phyloP scores from a whole-genome alignment of 2,329 filamentous ascomycete genomes.

The Monilinia aucupariae region DNA sequence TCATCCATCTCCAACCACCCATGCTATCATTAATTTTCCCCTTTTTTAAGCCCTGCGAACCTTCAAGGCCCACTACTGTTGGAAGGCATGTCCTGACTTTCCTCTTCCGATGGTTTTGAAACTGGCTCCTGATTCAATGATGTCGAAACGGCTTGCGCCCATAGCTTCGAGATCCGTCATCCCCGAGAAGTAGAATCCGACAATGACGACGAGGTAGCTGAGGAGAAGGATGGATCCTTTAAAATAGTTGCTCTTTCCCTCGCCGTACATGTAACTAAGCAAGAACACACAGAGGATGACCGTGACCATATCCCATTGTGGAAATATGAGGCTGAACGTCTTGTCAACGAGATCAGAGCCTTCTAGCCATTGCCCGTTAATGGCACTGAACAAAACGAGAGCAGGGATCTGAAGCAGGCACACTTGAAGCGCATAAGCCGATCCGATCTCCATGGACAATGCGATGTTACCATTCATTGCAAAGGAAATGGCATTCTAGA shows the following conservation, averaged over 20 bases:
- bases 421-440: conserved; percentile 92
- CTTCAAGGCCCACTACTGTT: conserved; percentile 23
- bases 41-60: too few species aligned
- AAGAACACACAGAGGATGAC: conserved; percentile 95
- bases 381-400: conserved; percentile 82
- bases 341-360: conserved; percentile 50
- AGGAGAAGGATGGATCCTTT: conserved; percentile 93
- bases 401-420: conserved; percentile 92
- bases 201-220: conserved; percentile 85
- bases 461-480: conserved; percentile 99
- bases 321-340: conserved; percentile 85
- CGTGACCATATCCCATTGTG: conserved; percentile 98
- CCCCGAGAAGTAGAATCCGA: conserved; percentile 83
- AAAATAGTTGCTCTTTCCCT: conserved; percentile 99
- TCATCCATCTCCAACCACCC: neutral
- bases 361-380: conserved; percentile 57
- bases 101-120: conserved; percentile 35
- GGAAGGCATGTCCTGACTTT: conserved; percentile 32
- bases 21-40: neutral
- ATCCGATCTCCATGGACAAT: conserved; percentile 97
- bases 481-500: conserved; percentile 88
- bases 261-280: conserved; percentile 94
- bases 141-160: conserved; percentile 34
- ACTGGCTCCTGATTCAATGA: conserved; percentile 32
- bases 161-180: conserved; percentile 37